Conservation (phyloP, 805 yeast species). For the Wickerhamia fluorescens region DNA sequence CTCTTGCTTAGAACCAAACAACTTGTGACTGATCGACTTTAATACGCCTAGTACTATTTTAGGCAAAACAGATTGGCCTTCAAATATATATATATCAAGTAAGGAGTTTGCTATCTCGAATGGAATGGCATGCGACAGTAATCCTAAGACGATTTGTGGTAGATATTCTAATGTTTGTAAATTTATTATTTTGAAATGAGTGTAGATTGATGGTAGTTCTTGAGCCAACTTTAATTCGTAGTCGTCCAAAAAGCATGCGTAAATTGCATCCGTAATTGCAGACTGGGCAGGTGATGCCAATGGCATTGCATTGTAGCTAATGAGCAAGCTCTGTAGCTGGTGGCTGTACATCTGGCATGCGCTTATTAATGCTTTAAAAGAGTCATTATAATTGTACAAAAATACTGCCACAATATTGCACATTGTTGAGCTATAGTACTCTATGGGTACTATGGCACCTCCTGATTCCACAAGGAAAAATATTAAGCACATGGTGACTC, state of each 20-base stretch:
- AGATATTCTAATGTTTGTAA: constrained; percentile 39
- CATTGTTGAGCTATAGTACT: constrained; percentile 34
- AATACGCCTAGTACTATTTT: constrained; percentile 49
- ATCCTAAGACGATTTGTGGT: constrained; percentile 30
- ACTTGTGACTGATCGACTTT: constrained; percentile 36
- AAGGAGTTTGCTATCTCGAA: constrained; percentile 43
- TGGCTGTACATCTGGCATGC: constrained; percentile 32
- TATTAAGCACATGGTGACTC: constrained; percentile 26
- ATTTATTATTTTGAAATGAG: constrained; percentile 42
- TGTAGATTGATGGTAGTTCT: constrained; percentile 35
- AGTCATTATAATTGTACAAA: constrained; percentile 25
- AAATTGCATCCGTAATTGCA: constrained; percentile 3
- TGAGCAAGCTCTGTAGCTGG: constrained; percentile 15
- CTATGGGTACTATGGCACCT: no score
- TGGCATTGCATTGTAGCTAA: constrained; percentile 7
- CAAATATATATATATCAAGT: constrained; percentile 55
- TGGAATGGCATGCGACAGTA: constrained; percentile 40
- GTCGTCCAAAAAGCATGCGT: constrained; percentile 18
- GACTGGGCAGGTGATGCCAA: constrained; percentile 1
- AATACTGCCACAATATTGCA: constrained; percentile 35
- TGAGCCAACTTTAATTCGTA: constrained; percentile 42
- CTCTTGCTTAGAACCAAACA: constrained; percentile 46
- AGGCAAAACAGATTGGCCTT: constrained; percentile 44
- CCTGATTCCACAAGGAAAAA: constrained; percentile 12
- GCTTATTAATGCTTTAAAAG: constrained; percentile 30